Conservation (phyloP, 2,329 filamentous ascomycete genomes). For the Dothideomycetes sp. region DNA sequence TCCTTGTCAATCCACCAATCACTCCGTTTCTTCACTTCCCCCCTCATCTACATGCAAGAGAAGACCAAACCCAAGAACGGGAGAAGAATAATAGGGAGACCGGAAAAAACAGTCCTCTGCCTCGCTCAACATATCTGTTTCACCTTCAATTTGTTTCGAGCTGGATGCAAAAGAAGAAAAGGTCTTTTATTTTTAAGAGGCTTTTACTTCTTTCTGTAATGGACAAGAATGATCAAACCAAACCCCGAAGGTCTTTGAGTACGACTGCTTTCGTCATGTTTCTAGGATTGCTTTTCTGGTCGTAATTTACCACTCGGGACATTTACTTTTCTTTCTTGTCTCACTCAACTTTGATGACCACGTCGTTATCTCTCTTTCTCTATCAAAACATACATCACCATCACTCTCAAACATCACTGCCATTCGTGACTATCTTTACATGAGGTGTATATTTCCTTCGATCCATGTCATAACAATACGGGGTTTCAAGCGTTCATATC, state of each 20-base stretch:
- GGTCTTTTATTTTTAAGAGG: no score
- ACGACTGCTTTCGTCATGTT: constrained; percentile 10
- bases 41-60: no score
- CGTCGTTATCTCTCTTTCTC: background rate
- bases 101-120: constrained; percentile 13
- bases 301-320: constrained; percentile 14
- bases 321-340: background rate
- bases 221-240: constrained; percentile 9
- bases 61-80: no score
- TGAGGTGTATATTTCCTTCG: no score
- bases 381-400: no score
- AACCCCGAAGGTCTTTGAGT: constrained; percentile 14
- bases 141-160: constrained; percentile 10
- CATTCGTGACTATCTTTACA: no score
- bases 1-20: background rate
- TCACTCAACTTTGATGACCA: background rate
- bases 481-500: no score
- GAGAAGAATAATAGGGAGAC: no score
- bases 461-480: no score
- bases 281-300: constrained; percentile 8
- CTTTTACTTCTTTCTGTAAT: background rate
- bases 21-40: background rate
- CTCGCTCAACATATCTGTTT: constrained; percentile 12
- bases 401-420: no score
- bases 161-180: constrained; percentile 14